Evolutionary conservation across 805 yeast genomes (phyloP), one percentile per base, ranked within the genome.

Genomic region (Jamesozyma rosinii): DNA sequence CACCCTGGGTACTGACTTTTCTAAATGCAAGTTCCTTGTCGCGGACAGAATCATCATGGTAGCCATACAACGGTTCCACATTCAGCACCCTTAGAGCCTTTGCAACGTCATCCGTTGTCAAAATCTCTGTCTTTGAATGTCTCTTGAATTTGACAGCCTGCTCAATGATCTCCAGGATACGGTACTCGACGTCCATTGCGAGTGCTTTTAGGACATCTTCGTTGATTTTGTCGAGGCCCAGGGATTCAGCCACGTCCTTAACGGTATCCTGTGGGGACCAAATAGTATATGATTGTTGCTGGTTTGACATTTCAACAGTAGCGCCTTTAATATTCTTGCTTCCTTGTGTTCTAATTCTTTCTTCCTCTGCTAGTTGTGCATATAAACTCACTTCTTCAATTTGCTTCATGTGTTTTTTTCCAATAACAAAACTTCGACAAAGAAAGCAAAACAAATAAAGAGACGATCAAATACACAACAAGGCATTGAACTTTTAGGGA

Each of bases 261-360:
- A 94, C 96, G 0, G 99, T 92, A 62, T 92, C 97, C 46, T 84
- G 81, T 6, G 97, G 97, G 9, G 97, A 89, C 98, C 97, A 90
- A 46, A 92, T 72, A 1, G 97, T 85, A 63, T 87, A 94, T 1
- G 96, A 87, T 38, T 57, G 64, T 33, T 54, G 62, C 33, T 55
- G 62, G 27, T 49, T 47, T 6, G 58, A 49, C 60, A 54, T 54
- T 18, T 18, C 2, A 17, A 18, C 29, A 24, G 29, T 8, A 24
- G 29, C 15, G 10, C 15, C 9, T 4, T 36, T 24, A 5, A 19
- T 8, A 8, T 38, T 13, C 22, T 38, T 15, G n/a, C 21, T 37
- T n/a, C 17, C 10, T 13, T 15, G 14, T 33, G 3, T 33, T 15
- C 33, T 14, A 30, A 11, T 30, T 30, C 13, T 9, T 27, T 27